Evolutionary conservation across 2,329 filamentous ascomycete genomes (phyloP), one percentile per base, ranked within the genome.

Genomic region (Aspergillus unguis): DNA sequence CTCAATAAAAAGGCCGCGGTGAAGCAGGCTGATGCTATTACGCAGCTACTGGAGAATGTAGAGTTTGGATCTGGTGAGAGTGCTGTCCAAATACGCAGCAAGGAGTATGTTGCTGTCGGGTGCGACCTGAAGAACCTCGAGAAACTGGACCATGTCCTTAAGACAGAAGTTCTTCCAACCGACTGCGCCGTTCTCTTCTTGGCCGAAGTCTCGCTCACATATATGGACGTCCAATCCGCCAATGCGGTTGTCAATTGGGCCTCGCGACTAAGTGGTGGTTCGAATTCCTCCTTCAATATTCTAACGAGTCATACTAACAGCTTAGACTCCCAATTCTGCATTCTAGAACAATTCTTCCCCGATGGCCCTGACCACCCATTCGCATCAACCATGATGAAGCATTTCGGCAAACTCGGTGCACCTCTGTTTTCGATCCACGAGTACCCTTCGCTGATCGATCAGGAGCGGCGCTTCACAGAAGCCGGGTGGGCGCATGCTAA

Each of bases 191-290:
- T 96, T 2, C 75, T 96, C 26, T 95, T 94, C 62, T 81, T 91
- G 27, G 91, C 91, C 1, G 92, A 97, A 71, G 91, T 96, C 10
- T 95, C 91, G 3, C 83, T 95, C 37, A 94, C 90, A 1, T 95
- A 95, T 63, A 95, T 96, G 89, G 84, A 90, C 51, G 82, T 84
- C 2, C 69, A 80, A 25, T 84, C 84, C 37, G 85, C 90, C 5
- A 86, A 96, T 73, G 77, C 80, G 11, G 77, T 96, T 6, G 85
- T 96, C 29, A 68, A 78, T 46, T 96, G 90, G 90, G 86, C 88
- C n/a, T 83, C 84, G 50, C 82, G 75, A 8, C 76, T 95, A 45
- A 80, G 83, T 9, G 76, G 87, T 69, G 83, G 88, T 90, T 73
- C 64, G 76, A 58, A 28, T 32, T 33, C 36, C 5, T 29, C 9